Base-by-base conservation (phyloP, 768 basidiomycete species). In the Rhizopogon vinicolor region DNA sequence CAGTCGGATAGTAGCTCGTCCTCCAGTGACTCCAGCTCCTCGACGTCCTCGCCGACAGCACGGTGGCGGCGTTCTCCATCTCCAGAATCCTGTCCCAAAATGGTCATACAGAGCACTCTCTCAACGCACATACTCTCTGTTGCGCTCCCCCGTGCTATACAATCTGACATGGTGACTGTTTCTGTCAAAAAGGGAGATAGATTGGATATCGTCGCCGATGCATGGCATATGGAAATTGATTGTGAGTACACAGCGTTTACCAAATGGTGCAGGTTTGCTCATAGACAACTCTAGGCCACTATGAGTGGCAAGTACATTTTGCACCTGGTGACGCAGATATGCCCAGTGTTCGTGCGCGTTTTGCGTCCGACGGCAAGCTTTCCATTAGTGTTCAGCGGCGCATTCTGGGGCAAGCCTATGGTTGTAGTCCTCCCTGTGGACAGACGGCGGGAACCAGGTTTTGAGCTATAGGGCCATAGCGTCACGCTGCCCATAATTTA, bases 111-210 rank as follows among this genome's bases (percentile, higher is more conserved):
- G 41, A 74, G 77, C 46, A 75, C 75, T 19, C 56, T 65, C 5
- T 58, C 63, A 31, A 69, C 63, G 56, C 75, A 85, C 65, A 75
- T 68, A 4, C 66, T 84, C n/a, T 71, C 71, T 29, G 78, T 83
- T 13, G 67, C 67, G 42, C 76, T 85, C 12, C 82, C 82, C 8
- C 62, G 68, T 46, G 69, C 70, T 9, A 77, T 79, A 44, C 67
- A 75, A 59, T 76, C 81, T 13, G 84, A 85, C 63, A 85, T 85
- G 84, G 81, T 85, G 28, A 85, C 83, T 4, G 77, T 85, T 46
- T 77, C 76, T 35, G 83, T 79, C 42, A 82, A 82, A 64, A 79
- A 77, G 61, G 84, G 82, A 5, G 80, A 83, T 63, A 78, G 74
- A 60, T 65, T 85, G 52, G 73, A 75, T 53, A 75, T 85, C 14